These are phyloP conservation scores for Leptographium flavum DNA, from an alignment of 2,329 filamentous ascomycete genomes.

Conservation along the genomic window DNA sequence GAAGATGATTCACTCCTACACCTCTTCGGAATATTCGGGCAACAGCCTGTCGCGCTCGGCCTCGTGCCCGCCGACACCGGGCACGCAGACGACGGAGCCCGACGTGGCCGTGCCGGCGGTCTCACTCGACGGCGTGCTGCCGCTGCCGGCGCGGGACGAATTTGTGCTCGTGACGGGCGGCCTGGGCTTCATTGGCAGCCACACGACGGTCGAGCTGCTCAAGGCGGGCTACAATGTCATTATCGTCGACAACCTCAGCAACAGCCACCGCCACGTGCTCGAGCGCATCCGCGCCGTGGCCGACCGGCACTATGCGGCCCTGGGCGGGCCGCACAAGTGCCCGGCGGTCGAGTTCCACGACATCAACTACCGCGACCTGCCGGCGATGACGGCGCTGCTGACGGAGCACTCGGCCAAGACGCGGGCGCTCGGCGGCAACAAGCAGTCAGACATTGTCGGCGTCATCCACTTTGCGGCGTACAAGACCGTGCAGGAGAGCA, in stretches of 20 bases:
- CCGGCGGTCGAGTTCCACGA: conserved; percentile 22
- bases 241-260: conserved; percentile 29
- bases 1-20: neutral
- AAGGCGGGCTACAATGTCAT: conserved; percentile 20
- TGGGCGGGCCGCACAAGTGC: conserved; percentile 11
- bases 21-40: conserved; percentile 3
- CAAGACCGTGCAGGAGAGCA: conserved; percentile 52
- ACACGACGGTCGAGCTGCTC: conserved; percentile 3
- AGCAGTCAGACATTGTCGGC: conserved; percentile 36
- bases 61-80: neutral
- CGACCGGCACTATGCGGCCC: conserved; percentile 14
- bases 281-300: conserved; percentile 16
- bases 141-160: neutral
- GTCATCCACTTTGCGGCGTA: conserved; percentile 59
- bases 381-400: conserved; percentile 21
- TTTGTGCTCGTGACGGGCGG: conserved; percentile 4
- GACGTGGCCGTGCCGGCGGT: neutral
- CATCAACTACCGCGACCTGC: conserved; percentile 22
- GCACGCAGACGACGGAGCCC: neutral
- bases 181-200: conserved; percentile 4
- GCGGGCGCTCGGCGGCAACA: neutral
- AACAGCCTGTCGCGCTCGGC: neutral
- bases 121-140: neutral
- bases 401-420: conserved; percentile 18
- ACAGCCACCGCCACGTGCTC: conserved; percentile 23